A percentile compares a stretch with the other conserved stretches of the same genome.
These are phyloP conservation scores for Nigrograna mackinnonii DNA, from an alignment of 2,329 filamentous ascomycete genomes.

Conservation along the genomic window DNA sequence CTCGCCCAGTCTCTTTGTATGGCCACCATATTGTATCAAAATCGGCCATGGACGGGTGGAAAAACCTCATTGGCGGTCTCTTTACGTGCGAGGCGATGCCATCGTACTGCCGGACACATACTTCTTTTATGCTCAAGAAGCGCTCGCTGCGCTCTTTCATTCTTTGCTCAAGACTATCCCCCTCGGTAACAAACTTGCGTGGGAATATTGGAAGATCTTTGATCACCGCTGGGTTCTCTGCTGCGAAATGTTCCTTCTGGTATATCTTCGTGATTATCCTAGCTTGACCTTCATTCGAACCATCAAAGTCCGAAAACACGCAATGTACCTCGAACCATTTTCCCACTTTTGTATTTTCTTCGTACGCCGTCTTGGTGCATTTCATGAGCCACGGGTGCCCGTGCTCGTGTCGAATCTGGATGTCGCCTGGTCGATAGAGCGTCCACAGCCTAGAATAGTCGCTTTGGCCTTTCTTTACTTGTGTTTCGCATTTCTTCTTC, in stretches of 20 bases:
- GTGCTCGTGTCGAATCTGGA: slow-evolving; percentile 26
- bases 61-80: slow-evolving; percentile 17
- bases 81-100: slow-evolving; percentile 21
- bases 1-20: slow-evolving; percentile 16
- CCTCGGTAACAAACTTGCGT: slow-evolving; percentile 4
- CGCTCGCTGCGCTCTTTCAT: slow-evolving; percentile 3
- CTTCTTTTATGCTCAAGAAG: slow-evolving; percentile 5
- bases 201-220: slow-evolving; percentile 14
- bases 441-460: slow-evolving; percentile 19
- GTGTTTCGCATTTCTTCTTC: slow-evolving; percentile 10
- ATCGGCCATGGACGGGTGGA: slow-evolving; percentile 10
- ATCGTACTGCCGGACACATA: slow-evolving; percentile 16
- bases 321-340: slow-evolving; percentile 27
- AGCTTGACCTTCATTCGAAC: slow-evolving; percentile 11
- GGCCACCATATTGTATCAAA: slow-evolving; percentile 5
- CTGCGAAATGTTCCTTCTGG: slow-evolving; percentile 12
- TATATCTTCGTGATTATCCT: slow-evolving; percentile 16
- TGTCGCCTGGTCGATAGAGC: slow-evolving; percentile 25
- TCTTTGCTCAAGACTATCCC: slow-evolving; percentile 2
- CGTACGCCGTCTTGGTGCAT: slow-evolving; percentile 30
- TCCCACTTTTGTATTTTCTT: slow-evolving; percentile 16
- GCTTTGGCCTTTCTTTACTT: slow-evolving; percentile 13
- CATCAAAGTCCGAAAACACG: slow-evolving; percentile 39
- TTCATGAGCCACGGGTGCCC: slow-evolving; percentile 32
- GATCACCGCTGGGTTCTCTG: slow-evolving; percentile 13